Evolutionary conservation across 768 basidiomycete species (phyloP).

Genomic region (Tylopilus plumbeoviolaceoides): DNA sequence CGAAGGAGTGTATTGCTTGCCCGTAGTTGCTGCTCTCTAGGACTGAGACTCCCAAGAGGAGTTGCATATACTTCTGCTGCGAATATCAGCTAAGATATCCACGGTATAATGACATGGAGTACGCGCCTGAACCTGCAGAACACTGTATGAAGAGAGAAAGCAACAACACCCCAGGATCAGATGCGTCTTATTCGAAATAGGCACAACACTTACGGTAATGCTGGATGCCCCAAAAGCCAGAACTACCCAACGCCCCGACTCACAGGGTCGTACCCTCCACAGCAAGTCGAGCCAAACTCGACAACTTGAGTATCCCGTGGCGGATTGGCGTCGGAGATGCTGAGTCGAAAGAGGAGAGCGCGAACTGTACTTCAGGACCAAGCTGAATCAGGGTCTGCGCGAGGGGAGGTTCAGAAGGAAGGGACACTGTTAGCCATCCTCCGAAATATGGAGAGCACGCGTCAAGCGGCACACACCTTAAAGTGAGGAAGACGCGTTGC

Average conservation of each 20-base stretch:
- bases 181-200: too few relatives aligned
- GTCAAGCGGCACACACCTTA: slow-evolving; percentile 54
- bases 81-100: too few relatives aligned
- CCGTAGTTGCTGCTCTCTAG: not conserved
- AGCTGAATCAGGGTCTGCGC: slow-evolving; percentile 74
- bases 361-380: slow-evolving; percentile 71
- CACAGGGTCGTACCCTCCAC: slow-evolving; percentile 69
- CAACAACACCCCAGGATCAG: too few relatives aligned
- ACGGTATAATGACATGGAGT: too few relatives aligned
- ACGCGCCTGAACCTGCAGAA: too few relatives aligned
- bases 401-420: slow-evolving; percentile 62
- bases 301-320: slow-evolving; percentile 67
- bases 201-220: too few relatives aligned
- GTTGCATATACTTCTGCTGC: not conserved
- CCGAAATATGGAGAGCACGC: slow-evolving; percentile 8
- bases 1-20: not conserved
- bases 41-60: not conserved
- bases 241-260: slow-evolving; percentile 64
- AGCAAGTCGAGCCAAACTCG: slow-evolving; percentile 63
- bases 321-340: slow-evolving; percentile 65
- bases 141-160: too few relatives aligned
- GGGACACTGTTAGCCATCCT: slow-evolving; percentile 19
- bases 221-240: too few relatives aligned
- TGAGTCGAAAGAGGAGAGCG: slow-evolving; percentile 69
- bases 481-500: slow-evolving; percentile 65